Conservation (phyloP, 2,329 filamentous ascomycete species). For the Hymenoscyphus albidus region DNA sequence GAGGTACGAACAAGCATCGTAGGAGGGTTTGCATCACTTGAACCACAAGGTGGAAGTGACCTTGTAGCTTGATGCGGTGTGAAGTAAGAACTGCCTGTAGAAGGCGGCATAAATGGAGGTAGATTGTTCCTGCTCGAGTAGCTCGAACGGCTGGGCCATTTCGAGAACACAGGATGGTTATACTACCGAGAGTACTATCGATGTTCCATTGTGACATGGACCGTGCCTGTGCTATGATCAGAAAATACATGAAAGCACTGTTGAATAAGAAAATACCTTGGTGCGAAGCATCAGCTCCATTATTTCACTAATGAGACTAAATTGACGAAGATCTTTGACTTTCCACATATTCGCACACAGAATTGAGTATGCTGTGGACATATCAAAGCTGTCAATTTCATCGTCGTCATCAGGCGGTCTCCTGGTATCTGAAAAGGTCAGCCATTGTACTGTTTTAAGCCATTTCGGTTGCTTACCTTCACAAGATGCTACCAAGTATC, state of each 20-base stretch:
- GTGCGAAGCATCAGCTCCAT: conserved; percentile 33
- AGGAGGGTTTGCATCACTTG: conserved; percentile 54
- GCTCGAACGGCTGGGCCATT: conserved; percentile 24
- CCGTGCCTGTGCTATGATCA: conserved; percentile 20
- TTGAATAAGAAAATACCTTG: conserved; percentile 25
- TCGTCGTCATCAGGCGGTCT: conserved; percentile 15
- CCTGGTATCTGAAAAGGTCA: conserved; percentile 22
- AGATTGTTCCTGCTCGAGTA: conserved; percentile 27
- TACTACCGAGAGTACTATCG: conserved; percentile 33
- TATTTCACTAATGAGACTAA: conserved; percentile 32
- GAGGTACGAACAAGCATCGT: conserved; percentile 45
- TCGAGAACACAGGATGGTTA: conserved; percentile 33
- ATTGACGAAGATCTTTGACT: conserved; percentile 26
- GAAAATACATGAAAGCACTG: not conserved
- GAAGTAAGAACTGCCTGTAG: conserved; percentile 55
- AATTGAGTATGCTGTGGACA: conserved; percentile 28
- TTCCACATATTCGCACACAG: conserved; percentile 26
- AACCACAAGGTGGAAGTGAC: conserved; percentile 58
- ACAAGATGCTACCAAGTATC: conserved; percentile 28
- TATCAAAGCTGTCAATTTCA: conserved; percentile 18
- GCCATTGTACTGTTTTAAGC: not conserved
- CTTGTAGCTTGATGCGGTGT: conserved; percentile 57
- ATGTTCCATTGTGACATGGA: conserved; percentile 35
- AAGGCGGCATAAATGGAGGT: conserved; percentile 44
- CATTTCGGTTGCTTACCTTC: conserved; percentile 22